Evolutionary conservation across 176 grass and related monocot genomes (phyloP).

Genomic region (Puccinellia tenuiflora): DNA sequence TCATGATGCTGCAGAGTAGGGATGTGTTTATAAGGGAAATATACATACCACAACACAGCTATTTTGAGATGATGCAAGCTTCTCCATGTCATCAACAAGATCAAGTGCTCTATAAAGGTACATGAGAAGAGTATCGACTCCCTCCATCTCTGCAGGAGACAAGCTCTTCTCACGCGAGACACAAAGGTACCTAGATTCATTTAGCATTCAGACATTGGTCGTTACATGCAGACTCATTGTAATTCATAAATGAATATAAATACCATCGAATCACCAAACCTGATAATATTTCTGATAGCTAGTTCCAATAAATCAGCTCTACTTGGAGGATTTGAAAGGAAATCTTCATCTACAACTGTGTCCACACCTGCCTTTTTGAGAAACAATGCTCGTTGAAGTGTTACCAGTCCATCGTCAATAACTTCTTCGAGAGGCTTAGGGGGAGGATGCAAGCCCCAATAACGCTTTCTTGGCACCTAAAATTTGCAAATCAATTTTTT

Average conservation of each 20-base stretch:
- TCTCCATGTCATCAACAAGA: constrained; percentile 98
- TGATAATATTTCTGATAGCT: constrained; percentile 93
- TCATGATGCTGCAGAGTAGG: neutral
- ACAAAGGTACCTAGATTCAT: constrained; percentile 65
- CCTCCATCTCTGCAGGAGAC: constrained; percentile 65
- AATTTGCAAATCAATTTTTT: neutral
- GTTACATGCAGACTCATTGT: constrained; percentile 3
- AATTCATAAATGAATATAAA: constrained; percentile 30
- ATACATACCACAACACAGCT: constrained; percentile 79
- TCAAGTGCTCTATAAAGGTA: constrained; percentile 95
- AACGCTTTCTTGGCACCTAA: constrained; percentile 89
- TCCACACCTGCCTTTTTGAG: constrained; percentile 92
- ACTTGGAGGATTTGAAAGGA: constrained; percentile 88
- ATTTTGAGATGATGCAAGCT: constrained; percentile 88
- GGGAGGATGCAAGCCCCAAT: constrained; percentile 95
- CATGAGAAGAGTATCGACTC: constrained; percentile 99
- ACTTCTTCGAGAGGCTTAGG: constrained; percentile 95
- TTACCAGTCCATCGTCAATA: constrained; percentile 80
- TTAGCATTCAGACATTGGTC: constrained; percentile 9
- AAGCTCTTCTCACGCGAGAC: constrained; percentile 58
- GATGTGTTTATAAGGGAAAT: constrained; percentile 1
- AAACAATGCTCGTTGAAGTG: constrained; percentile 75
- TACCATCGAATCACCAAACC: constrained; percentile 37
- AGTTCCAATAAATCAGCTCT: constrained; percentile 68
- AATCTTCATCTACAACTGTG: constrained; percentile 74